phyloP scores from a whole-genome alignment of 352 stramenopile species.

The Phytophthora citrophthora region DNA sequence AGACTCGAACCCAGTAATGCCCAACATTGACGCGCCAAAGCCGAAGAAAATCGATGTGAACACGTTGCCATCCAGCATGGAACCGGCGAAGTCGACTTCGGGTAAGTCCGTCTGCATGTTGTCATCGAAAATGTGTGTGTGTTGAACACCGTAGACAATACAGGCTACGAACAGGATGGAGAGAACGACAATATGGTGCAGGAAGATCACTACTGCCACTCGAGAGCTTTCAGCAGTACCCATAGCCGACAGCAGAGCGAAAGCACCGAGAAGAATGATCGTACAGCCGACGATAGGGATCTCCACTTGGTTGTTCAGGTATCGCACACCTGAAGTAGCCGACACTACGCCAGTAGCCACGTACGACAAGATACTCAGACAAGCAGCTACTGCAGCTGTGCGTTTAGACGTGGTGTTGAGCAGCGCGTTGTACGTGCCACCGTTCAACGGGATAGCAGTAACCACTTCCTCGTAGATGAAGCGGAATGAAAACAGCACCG shows the following conservation, averaged over 20 bases:
- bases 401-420: slow-evolving; percentile 90
- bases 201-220: slow-evolving; percentile 81
- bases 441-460: slow-evolving; percentile 87
- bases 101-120: slow-evolving; percentile 70
- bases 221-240: slow-evolving; percentile 85
- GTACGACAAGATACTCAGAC: slow-evolving; percentile 89
- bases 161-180: slow-evolving; percentile 55
- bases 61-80: slow-evolving; percentile 43
- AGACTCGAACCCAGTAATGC: slow-evolving; percentile 89
- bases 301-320: slow-evolving; percentile 72
- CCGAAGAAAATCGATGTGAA: slow-evolving; percentile 73
- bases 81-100: slow-evolving; percentile 57
- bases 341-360: slow-evolving; percentile 82
- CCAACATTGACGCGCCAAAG: slow-evolving; percentile 79
- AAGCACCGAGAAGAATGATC: slow-evolving; percentile 69
- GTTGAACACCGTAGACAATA: slow-evolving; percentile 58
- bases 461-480: slow-evolving; percentile 91
- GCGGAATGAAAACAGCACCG: slow-evolving; percentile 57
- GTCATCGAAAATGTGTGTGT: slow-evolving; percentile 61
- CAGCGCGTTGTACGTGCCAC: slow-evolving; percentile 89
- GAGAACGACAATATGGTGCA: slow-evolving; percentile 74
- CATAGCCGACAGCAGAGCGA: slow-evolving; percentile 69
- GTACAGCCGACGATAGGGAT: slow-evolving; percentile 44
- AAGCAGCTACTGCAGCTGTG: slow-evolving; percentile 79
- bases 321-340: slow-evolving; percentile 72